A percentile compares a stretch with the other conserved stretches of the same genome.
Evolutionary conservation across 345 rosid genomes (phyloP).

Genomic region (Firmiana major): DNA sequence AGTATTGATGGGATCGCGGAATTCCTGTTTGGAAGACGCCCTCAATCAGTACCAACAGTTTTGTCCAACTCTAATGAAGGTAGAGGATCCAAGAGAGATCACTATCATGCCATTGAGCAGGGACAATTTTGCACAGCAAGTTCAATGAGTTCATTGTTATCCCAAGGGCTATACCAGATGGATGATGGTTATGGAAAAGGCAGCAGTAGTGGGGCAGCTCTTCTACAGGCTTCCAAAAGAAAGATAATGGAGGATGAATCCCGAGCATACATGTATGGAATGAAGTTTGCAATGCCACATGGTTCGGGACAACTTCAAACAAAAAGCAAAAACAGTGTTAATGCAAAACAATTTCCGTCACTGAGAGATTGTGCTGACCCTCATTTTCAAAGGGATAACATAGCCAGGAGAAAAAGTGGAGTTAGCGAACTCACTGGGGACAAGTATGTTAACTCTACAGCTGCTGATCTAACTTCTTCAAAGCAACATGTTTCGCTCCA

Average conservation of each 20-base stretch:
- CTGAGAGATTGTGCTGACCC: constrained; percentile 15
- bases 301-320: constrained; percentile 23
- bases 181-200: constrained; percentile 26
- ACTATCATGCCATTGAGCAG: constrained; percentile 29
- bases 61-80: constrained; percentile 28
- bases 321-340: constrained; percentile 15
- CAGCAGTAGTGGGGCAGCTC: constrained; percentile 11
- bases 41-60: constrained; percentile 25
- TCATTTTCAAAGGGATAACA: constrained; percentile 4
- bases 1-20: constrained; percentile 29
- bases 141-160: constrained; percentile 19
- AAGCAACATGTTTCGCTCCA: constrained; percentile 15
- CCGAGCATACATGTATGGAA: constrained; percentile 15
- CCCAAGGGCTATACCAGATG: constrained; percentile 20
- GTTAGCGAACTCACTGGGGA: neutral
- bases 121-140: constrained; percentile 19
- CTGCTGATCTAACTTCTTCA: constrained; percentile 16
- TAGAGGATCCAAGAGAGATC: constrained; percentile 46
- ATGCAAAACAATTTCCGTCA: constrained; percentile 19
- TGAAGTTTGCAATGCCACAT: constrained; percentile 25
- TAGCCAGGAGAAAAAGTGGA: constrained; percentile 6
- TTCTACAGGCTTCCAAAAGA: constrained; percentile 36
- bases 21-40: constrained; percentile 15
- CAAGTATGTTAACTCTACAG: constrained; percentile 8
- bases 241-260: constrained; percentile 34